Conservation (phyloP, 768 basidiomycete species). For the Mycena haematopus region DNA sequence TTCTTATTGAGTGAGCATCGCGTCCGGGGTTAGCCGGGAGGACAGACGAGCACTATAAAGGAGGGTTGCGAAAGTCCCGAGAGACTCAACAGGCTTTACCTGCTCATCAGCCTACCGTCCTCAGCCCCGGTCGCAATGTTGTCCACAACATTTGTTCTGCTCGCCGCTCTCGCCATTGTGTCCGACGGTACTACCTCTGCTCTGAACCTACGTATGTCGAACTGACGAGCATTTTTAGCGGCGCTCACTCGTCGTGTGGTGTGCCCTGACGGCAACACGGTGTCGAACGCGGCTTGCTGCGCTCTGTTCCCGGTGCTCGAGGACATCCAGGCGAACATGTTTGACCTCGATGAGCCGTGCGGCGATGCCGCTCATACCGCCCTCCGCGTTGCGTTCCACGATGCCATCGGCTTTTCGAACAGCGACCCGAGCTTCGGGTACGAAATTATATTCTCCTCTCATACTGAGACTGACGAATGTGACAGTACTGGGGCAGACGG, state of each 20-base stretch:
- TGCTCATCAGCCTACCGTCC: too few relatives aligned
- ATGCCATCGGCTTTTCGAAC: constrained; percentile 29
- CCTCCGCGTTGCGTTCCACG: constrained; percentile 24
- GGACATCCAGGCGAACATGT: constrained; percentile 25
- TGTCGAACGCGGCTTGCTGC: constrained; percentile 29
- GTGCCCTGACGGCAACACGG: constrained; percentile 30
- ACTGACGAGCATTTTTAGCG: background rate
- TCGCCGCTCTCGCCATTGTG: too few relatives aligned
- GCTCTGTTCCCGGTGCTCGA: constrained; percentile 20
- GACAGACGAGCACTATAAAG: too few relatives aligned
- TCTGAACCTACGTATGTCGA: too few relatives aligned
- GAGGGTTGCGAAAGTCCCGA: too few relatives aligned
- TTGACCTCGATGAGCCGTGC: constrained; percentile 21
- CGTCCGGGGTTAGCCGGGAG: too few relatives aligned
- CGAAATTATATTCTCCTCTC: background rate
- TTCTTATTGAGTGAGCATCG: too few relatives aligned
- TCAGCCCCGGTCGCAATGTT: too few relatives aligned
- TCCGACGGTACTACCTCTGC: too few relatives aligned
- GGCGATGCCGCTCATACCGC: constrained; percentile 16
- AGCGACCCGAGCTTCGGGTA: background rate
- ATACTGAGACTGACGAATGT: too few relatives aligned
- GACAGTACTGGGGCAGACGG: constrained; percentile 36
- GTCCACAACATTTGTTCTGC: too few relatives aligned
- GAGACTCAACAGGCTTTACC: too few relatives aligned
- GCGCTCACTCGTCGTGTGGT: constrained; percentile 23